A percentile compares a stretch with the other conserved stretches of the same genome.
Conservation (phyloP, 148 eudicot species). For the Diospyros lotus region DNA sequence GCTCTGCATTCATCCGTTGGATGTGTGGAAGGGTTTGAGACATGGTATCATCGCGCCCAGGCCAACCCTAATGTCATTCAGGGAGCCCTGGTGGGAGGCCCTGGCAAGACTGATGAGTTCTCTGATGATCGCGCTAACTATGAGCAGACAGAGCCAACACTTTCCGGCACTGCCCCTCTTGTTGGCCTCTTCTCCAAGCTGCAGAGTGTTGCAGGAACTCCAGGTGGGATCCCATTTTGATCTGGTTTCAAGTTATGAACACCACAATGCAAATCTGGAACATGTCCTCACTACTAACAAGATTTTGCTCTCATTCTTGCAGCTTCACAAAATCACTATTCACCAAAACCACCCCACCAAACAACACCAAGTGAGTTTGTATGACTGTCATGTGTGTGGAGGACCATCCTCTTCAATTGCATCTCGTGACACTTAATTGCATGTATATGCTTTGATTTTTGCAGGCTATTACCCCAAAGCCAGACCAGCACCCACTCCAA, state of each 20-base stretch:
- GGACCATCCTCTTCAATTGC: not conserved
- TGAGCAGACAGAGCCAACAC: constrained; percentile 77
- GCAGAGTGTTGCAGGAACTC: constrained; percentile 26
- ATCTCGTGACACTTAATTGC: not conserved
- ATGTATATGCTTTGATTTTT: not conserved
- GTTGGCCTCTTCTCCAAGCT: constrained; percentile 73
- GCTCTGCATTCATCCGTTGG: constrained; percentile 37
- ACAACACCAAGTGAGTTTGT: constrained; percentile 21
- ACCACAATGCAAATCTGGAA: too few species aligned
- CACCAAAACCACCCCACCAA: constrained; percentile 14
- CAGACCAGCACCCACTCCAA: constrained; percentile 5
- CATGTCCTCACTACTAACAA: not conserved
- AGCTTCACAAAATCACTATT: not conserved
- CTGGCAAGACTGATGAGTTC: constrained; percentile 44
- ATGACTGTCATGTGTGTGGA: too few species aligned
- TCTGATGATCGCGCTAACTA: constrained; percentile 59
- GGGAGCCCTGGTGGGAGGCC: constrained; percentile 87
- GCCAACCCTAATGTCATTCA: constrained; percentile 61
- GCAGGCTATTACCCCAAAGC: constrained; percentile 12
- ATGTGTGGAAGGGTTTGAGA: constrained; percentile 71
- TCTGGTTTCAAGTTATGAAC: too few species aligned
- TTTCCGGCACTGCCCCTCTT: constrained; percentile 73
- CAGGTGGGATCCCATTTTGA: constrained; percentile 19
- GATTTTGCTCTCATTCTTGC: not conserved
- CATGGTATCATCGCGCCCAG: constrained; percentile 54